Conservation (phyloP, 345 rosid genomes). For the Euphorbia tirucalli region DNA sequence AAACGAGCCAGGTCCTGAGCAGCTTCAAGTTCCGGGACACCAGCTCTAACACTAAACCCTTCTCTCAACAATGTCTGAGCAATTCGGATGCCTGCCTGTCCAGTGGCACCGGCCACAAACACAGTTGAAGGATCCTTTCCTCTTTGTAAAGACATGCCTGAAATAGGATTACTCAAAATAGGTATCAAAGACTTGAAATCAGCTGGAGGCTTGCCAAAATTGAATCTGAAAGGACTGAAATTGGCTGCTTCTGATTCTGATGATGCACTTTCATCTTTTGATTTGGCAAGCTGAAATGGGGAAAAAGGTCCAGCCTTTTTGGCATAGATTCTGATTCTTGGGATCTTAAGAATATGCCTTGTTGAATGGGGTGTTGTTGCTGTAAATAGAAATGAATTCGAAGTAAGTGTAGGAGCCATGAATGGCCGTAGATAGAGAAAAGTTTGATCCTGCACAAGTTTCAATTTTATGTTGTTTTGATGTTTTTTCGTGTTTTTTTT, state of each 20-base stretch:
- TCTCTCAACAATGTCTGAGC: conserved; percentile 64
- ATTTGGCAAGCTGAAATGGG: conserved; percentile 47
- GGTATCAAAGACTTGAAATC: conserved; percentile 68
- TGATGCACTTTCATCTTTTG: conserved; percentile 31
- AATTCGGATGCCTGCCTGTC: conserved; percentile 85
- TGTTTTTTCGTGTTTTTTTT: conserved; percentile 5
- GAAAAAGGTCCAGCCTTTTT: conserved; percentile 49
- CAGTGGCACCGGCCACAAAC: conserved; percentile 91
- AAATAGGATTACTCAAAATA: conserved; percentile 40
- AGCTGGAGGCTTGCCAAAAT: conserved; percentile 56
- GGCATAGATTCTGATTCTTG: conserved; percentile 50
- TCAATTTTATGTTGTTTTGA: conserved; percentile 17
- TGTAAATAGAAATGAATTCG: conserved; percentile 61
- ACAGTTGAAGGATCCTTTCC: conserved; percentile 80
- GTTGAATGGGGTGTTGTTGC: conserved; percentile 43
- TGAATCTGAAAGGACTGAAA: conserved; percentile 57
- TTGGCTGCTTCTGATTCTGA: conserved; percentile 32
- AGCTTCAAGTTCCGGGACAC: conserved; percentile 73
- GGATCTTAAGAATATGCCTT: conserved; percentile 33
- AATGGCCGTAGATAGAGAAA: conserved; percentile 7
- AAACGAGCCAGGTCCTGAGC: conserved; percentile 92
- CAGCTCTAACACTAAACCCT: conserved; percentile 88
- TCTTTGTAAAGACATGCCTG: conserved; percentile 54
- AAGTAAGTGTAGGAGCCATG: conserved; percentile 66
- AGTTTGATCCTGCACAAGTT: conserved; percentile 7